These are phyloP conservation scores for Hypsizygus marmoreus DNA, from an alignment of 768 basidiomycete species.

Conservation along the genomic window DNA sequence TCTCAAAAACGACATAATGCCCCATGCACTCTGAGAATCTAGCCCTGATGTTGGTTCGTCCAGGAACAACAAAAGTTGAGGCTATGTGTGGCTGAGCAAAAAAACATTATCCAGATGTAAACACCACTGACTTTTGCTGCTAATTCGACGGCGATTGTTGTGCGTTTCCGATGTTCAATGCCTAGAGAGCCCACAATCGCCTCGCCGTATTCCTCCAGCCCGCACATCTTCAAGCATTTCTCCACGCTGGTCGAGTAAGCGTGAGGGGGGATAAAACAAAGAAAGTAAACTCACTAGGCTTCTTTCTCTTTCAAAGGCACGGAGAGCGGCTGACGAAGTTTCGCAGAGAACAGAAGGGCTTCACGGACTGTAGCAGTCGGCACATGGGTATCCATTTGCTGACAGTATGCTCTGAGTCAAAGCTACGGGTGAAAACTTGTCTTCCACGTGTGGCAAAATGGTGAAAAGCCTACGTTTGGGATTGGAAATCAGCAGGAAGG, in stretches of 20 bases:
- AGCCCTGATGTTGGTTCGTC: slow-evolving; percentile 91
- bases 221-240: slow-evolving; percentile 63
- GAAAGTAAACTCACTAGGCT: slow-evolving; percentile 57
- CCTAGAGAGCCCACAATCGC: slow-evolving; percentile 67
- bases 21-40: slow-evolving; percentile 87
- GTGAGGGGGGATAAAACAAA: not conserved
- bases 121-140: slow-evolving; percentile 70
- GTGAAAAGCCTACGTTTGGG: slow-evolving; percentile 44
- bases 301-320: slow-evolving; percentile 75
- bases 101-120: not conserved
- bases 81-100: slow-evolving; percentile 45
- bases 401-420: slow-evolving; percentile 62
- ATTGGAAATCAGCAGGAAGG: slow-evolving; percentile 45
- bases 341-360: slow-evolving; percentile 78
- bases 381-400: slow-evolving; percentile 84
- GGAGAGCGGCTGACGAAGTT: slow-evolving; percentile 69
- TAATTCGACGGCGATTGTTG: slow-evolving; percentile 85
- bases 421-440: too few relatives aligned
- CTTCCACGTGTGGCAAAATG: too few relatives aligned
- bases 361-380: slow-evolving; percentile 78
- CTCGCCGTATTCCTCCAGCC: slow-evolving; percentile 62
- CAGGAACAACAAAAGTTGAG: slow-evolving; percentile 78
- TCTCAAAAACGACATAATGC: slow-evolving; percentile 73
- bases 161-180: slow-evolving; percentile 75
- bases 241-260: slow-evolving; percentile 32